Conservation (phyloP, 192 early-diverging fungal genomes). For the Spizellomyces punctatus region DNA sequence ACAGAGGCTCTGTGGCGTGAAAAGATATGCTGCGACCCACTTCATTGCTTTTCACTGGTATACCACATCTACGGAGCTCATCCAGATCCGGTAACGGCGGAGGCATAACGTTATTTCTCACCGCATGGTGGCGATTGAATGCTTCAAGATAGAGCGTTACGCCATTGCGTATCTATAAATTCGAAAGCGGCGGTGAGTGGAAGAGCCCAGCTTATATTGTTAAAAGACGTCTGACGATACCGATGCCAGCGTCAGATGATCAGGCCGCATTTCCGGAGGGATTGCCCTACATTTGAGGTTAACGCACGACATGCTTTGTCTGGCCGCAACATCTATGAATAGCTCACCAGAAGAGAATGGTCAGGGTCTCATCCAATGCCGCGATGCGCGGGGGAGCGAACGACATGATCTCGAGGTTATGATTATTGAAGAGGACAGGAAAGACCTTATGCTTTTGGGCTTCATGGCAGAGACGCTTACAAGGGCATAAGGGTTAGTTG, state of each 20-base stretch:
- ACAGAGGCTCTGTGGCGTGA: too few species aligned
- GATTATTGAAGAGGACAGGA: background rate
- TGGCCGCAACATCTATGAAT: too few species aligned
- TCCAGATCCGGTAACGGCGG: background rate
- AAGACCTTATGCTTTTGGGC: slow-evolving; percentile 4
- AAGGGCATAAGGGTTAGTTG: too few species aligned
- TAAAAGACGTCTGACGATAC: background rate
- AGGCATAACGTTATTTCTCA: background rate
- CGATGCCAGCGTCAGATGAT: background rate
- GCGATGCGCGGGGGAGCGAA: background rate
- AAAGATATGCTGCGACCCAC: background rate
- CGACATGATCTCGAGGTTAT: background rate
- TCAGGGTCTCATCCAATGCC: background rate
- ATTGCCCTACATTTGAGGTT: background rate
- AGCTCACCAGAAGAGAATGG: background rate
- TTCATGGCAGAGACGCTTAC: background rate
- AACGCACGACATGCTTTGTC: too few species aligned
- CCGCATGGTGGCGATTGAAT: background rate
- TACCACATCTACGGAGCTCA: background rate
- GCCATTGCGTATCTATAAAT: background rate
- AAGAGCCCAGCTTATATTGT: too few species aligned
- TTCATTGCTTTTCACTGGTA: background rate
- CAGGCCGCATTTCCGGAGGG: background rate
- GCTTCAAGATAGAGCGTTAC: background rate
- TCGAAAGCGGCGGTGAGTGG: background rate